Percentiles rank a stretch among this genome's conserved stretches.
These are phyloP conservation scores for Eutrema salsugineum DNA, from an alignment of 441 rosid genomes.

Conservation along the genomic window DNA sequence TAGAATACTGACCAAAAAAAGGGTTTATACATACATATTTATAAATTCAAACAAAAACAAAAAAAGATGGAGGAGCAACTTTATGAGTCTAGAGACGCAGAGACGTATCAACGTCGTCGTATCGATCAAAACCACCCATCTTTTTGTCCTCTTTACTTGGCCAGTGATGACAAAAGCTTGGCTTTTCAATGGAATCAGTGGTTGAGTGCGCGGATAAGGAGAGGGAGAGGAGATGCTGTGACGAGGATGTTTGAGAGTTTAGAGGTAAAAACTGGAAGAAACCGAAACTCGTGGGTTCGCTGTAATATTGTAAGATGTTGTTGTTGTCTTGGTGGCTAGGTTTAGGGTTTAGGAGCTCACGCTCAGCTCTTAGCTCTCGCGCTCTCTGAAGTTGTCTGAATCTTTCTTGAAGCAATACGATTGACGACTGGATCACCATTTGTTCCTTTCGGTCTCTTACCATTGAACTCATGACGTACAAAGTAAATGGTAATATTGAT, in stretches of 20 bases:
- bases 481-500: neutral
- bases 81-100: slow-evolving; percentile 53
- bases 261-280: slow-evolving; percentile 49
- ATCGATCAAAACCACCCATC: slow-evolving; percentile 30
- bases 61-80: neutral
- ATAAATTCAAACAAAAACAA: neutral
- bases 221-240: slow-evolving; percentile 31
- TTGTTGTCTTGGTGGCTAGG: slow-evolving; percentile 25
- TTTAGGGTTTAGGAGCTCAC: slow-evolving; percentile 40
- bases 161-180: slow-evolving; percentile 29
- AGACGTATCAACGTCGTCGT: slow-evolving; percentile 63
- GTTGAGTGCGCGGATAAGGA: slow-evolving; percentile 9
- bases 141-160: slow-evolving; percentile 26
- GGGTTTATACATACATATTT: slow-evolving; percentile 28
- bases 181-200: slow-evolving; percentile 22
- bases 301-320: slow-evolving; percentile 28
- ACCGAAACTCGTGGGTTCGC: slow-evolving; percentile 35
- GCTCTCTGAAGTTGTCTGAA: slow-evolving; percentile 61
- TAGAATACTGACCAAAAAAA: slow-evolving; percentile 13
- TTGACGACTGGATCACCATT: slow-evolving; percentile 51
- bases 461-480: slow-evolving; percentile 34
- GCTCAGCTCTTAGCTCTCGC: slow-evolving; percentile 61
- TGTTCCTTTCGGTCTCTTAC: slow-evolving; percentile 45
- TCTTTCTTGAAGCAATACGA: slow-evolving; percentile 71
- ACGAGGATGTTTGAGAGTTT: slow-evolving; percentile 30